A percentile compares a stretch with the other conserved stretches of the same genome.
Evolutionary conservation across 1,284 basidiomycete genomes (phyloP).

Genomic region (Peniophora sp.): DNA sequence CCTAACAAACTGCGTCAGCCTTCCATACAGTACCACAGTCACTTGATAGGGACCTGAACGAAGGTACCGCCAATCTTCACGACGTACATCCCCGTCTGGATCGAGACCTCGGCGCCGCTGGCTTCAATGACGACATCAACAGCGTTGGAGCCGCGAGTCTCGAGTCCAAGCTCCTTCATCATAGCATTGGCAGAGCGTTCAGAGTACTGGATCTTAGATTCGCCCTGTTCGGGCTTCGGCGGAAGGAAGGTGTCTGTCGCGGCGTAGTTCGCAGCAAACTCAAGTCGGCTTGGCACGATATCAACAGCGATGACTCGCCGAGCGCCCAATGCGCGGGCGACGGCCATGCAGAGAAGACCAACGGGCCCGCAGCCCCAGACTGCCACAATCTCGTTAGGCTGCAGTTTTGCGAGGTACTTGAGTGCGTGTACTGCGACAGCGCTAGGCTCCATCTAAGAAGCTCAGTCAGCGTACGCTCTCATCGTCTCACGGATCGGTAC

Average conservation of each 20-base stretch:
- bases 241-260: constrained; percentile 81
- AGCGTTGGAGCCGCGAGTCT: constrained; percentile 46
- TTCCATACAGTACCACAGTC: background rate
- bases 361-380: constrained; percentile 92
- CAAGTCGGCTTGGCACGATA: constrained; percentile 74
- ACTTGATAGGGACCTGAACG: constrained; percentile 56
- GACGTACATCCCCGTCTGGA: constrained; percentile 76
- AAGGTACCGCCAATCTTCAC: constrained; percentile 68
- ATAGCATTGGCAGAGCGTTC: constrained; percentile 55
- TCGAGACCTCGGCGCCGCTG: constrained; percentile 83
- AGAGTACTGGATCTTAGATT: constrained; percentile 64
- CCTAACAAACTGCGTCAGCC: constrained; percentile 29
- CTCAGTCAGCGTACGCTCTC: constrained; percentile 1
- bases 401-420: constrained; percentile 67
- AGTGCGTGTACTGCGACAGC: constrained; percentile 90
- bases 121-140: constrained; percentile 79
- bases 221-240: constrained; percentile 51
- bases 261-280: constrained; percentile 85
- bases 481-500: background rate
- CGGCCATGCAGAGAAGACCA: constrained; percentile 87
- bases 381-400: constrained; percentile 64
- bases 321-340: constrained; percentile 85
- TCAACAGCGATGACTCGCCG: constrained; percentile 79
- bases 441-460: constrained; percentile 80
- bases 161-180: constrained; percentile 49